Base-by-base conservation (phyloP, 2,329 filamentous ascomycete species). In the Aspergillus sp. region DNA sequence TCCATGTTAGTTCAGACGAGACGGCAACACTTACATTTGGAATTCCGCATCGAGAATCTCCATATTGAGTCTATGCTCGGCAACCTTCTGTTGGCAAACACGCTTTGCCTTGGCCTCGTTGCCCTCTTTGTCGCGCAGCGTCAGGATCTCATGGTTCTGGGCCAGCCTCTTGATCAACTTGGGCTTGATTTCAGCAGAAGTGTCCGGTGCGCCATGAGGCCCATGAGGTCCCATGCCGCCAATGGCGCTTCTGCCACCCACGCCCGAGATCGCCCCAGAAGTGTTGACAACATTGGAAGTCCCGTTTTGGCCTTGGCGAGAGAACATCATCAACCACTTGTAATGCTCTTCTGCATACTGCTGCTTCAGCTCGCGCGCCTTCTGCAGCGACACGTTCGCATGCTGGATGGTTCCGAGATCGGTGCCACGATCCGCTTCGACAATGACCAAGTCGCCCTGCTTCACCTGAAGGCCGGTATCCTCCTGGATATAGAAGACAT, bases 271-370 rank as follows among this genome's bases (percentile, higher is more conserved):
- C 32, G 79, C 67, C 16, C 80, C 77, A 32, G 57, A 53, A 8
- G 62, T 46, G 38, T 58, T 60, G 29, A 60, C 53, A 4, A 58
- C 55, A 32, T 56, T 60, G 8, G 61, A 53, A 3, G 58, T 56
- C 15, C 64, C 65, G 33, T 57, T 57, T 42, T 56, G 69, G 44
- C 64, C 84, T 53, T 78, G 83, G 56, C 86, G 80, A 1, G 86
- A 94, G 59, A 95, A 98, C 83, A 96, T 91, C 82, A 96, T 94
- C 33, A 98, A 72, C 85, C 89, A 96, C 52, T 86, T 88, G 64
- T 94, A 95, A 57, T 98, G 91, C 55, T 96, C 86, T 55, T 95
- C 86, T 2, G 83, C 83, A 45, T 89, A 93, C 47, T 91, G 80
- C 48, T 93, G 85, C 58, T 95, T 94, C 44, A 86, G 66, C 29